Percentiles rank a stretch among this genome's conserved stretches.
Conservation (phyloP, 2,329 filamentous ascomycete genomes). For the Stemphylium vesicarium region DNA sequence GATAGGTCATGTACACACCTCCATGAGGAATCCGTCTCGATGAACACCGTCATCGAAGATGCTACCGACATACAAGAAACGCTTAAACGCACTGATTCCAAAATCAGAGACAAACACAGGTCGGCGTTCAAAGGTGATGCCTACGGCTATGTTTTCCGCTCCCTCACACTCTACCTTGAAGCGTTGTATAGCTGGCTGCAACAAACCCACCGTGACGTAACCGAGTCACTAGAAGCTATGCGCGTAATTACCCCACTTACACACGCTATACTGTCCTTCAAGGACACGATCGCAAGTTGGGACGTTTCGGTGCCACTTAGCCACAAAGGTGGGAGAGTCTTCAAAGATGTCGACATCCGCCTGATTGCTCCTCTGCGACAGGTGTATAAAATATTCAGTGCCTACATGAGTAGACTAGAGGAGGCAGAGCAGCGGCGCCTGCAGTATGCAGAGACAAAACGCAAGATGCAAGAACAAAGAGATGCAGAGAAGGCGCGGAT, state of each 20-base stretch:
- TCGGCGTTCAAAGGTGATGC: constrained; percentile 35
- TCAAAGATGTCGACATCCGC: constrained; percentile 29
- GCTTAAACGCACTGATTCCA: constrained; percentile 10
- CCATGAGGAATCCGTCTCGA: constrained; percentile 7
- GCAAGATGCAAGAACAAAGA: constrained; percentile 10
- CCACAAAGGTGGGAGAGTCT: constrained; percentile 25
- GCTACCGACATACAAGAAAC: constrained; percentile 9
- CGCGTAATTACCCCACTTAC: constrained; percentile 25
- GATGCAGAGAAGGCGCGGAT: constrained; percentile 5
- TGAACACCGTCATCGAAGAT: constrained; percentile 15
- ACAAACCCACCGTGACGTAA: constrained; percentile 6
- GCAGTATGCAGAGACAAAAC: constrained; percentile 7
- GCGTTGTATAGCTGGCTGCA: constrained; percentile 23
- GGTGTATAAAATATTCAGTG: constrained; percentile 9
- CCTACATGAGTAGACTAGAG: constrained; percentile 12
- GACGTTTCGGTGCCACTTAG: constrained; percentile 21
- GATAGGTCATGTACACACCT: constrained; percentile 1
- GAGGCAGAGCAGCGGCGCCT: constrained; percentile 8
- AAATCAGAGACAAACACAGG: constrained; percentile 8
- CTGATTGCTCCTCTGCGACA: constrained; percentile 38
- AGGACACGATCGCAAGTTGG: constrained; percentile 32
- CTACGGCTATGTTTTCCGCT: constrained; percentile 34
- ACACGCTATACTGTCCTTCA: constrained; percentile 29
- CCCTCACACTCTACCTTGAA: constrained; percentile 23
- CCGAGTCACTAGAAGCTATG: constrained; percentile 21